These are phyloP conservation scores for Euphorbia peplus DNA, from an alignment of 345 rosid genomes.

Conservation along the genomic window DNA sequence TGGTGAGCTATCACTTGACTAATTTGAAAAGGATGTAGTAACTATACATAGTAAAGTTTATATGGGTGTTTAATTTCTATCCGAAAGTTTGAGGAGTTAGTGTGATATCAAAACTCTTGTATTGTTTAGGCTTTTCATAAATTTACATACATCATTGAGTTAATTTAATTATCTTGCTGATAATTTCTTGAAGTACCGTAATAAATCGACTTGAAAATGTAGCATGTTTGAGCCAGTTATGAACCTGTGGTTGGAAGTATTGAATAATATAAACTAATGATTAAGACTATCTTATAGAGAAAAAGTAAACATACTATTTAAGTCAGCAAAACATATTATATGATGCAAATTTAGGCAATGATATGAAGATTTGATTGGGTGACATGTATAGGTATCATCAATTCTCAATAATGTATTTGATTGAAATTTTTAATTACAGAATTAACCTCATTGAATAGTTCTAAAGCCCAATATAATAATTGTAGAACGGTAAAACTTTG, in stretches of 20 bases:
- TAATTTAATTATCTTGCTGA: background rate
- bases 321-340: background rate
- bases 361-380: too few species aligned
- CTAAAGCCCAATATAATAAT: background rate
- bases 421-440: background rate
- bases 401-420: background rate
- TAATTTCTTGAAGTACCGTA: background rate
- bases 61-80: background rate
- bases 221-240: background rate
- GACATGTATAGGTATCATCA: too few species aligned
- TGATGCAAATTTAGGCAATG: too few species aligned
- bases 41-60: background rate
- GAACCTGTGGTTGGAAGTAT: background rate
- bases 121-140: background rate
- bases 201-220: background rate
- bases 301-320: background rate
- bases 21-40: background rate
- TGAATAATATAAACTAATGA: background rate
- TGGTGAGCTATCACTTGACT: background rate
- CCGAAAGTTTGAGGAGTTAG: background rate
- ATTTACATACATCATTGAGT: background rate
- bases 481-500: background rate
- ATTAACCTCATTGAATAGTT: background rate
- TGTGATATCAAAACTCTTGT: background rate
- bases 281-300: background rate